Conservation (phyloP, 371 early-diverging fungal species). For the Enteropsectra breve region DNA sequence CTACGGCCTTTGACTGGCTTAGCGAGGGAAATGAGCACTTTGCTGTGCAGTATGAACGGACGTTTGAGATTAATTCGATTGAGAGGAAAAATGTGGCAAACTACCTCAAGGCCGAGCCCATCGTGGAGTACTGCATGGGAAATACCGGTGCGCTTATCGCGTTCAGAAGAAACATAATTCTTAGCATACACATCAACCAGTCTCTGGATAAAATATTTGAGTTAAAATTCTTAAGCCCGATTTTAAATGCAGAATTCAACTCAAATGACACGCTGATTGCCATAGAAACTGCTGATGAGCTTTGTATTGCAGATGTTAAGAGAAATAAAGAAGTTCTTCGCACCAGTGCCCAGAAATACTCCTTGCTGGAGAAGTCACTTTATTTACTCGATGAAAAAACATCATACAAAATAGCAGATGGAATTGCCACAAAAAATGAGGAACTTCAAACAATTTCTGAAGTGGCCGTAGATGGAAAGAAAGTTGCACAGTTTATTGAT, state of each 20-base stretch:
- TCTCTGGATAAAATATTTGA: slow-evolving; percentile 14
- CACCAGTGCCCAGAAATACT: not conserved
- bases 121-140: not conserved
- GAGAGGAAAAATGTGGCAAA: slow-evolving; percentile 6
- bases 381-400: not conserved
- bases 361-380: not conserved
- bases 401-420: not conserved
- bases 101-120: not conserved
- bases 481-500: slow-evolving; percentile 21
- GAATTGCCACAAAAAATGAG: slow-evolving; percentile 1
- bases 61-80: slow-evolving; percentile 6
- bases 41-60: not conserved
- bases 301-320: slow-evolving; percentile 18
- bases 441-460: not conserved
- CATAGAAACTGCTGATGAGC: not conserved
- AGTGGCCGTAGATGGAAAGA: not conserved
- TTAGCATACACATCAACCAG: slow-evolving; percentile 11
- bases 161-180: slow-evolving; percentile 12
- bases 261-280: slow-evolving; percentile 10
- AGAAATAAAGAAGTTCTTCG: not conserved
- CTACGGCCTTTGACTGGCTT: slow-evolving; percentile 5
- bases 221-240: not conserved
- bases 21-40: slow-evolving; percentile 27
- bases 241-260: slow-evolving; percentile 12
- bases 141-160: slow-evolving; percentile 15